Conservation (phyloP, 192 early-diverging fungal species). For the Chytriomyces confervae region DNA sequence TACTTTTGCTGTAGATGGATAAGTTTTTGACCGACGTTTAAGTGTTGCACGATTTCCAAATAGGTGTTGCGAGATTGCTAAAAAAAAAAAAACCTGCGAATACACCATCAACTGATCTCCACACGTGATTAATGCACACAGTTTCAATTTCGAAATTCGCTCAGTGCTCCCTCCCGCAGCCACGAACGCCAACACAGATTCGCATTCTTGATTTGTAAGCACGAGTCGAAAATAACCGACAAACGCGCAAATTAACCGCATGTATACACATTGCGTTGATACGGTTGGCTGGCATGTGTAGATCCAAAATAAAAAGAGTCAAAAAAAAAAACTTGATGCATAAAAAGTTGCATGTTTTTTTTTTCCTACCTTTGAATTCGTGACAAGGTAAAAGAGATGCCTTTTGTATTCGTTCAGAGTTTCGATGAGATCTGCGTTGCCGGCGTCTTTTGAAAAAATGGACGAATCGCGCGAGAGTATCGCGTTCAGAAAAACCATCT, state of each 20-base stretch:
- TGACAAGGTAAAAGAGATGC: neutral
- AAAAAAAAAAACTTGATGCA: neutral
- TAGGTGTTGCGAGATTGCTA: neutral
- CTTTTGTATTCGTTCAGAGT: neutral
- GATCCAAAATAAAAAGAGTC: no score
- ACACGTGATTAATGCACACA: constrained; percentile 10
- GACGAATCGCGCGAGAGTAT: neutral
- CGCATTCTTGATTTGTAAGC: constrained; percentile 1
- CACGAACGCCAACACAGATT: neutral
- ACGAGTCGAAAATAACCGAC: constrained; percentile 33
- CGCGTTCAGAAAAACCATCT: neutral
- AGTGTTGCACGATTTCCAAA: neutral
- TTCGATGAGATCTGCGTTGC: neutral
- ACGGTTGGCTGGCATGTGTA: neutral
- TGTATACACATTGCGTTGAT: constrained; percentile 12
- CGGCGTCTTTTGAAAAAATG: neutral
- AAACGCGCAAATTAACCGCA: constrained; percentile 27
- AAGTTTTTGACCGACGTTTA: neutral
- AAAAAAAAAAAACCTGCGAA: neutral
- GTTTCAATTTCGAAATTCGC: neutral
- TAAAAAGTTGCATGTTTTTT: neutral
- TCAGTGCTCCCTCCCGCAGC: neutral
- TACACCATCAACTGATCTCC: constrained; percentile 12
- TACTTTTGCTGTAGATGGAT: constrained; percentile 23
- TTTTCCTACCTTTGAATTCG: neutral